Conservation (phyloP, 2,329 filamentous ascomycete species). For the Colletotrichum sp. region DNA sequence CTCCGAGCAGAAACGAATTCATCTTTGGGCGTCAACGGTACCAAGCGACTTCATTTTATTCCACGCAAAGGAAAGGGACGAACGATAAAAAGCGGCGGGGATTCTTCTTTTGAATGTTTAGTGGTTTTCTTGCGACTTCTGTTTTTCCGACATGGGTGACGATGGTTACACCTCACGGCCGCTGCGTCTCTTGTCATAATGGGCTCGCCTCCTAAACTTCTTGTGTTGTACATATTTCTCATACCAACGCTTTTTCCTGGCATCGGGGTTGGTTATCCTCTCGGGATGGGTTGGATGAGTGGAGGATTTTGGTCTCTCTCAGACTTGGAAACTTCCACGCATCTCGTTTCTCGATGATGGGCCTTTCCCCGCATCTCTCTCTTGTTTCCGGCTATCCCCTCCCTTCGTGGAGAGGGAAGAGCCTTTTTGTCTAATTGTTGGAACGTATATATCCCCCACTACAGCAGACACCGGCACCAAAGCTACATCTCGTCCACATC, state of each 20-base stretch:
- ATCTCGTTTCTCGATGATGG: not conserved
- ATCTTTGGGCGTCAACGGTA: constrained; percentile 21
- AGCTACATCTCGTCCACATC: not conserved
- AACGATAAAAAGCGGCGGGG: not conserved
- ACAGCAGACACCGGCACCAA: not conserved
- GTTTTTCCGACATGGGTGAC: not conserved
- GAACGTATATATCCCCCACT: constrained; percentile 17
- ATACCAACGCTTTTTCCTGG: constrained; percentile 6
- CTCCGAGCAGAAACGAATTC: not conserved
- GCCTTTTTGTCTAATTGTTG: constrained; percentile 16
- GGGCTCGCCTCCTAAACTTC: constrained; percentile 6
- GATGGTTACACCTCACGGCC: constrained; percentile 4
- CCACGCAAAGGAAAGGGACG: not conserved
- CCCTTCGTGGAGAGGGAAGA: not conserved
- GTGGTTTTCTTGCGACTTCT: not conserved
- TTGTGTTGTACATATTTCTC: constrained; percentile 21
- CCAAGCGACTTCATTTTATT: constrained; percentile 1
- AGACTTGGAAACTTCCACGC: not conserved
- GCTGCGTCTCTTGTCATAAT: constrained; percentile 2
- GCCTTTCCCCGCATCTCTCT: not conserved
- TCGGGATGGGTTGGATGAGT: not conserved
- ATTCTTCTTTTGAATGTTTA: not conserved
- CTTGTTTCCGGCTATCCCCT: not conserved
- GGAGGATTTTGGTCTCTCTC: not conserved
- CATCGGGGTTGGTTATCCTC: not conserved